Conservation (phyloP, 1,284 basidiomycete genomes). For the Leccinum ponderosum region DNA sequence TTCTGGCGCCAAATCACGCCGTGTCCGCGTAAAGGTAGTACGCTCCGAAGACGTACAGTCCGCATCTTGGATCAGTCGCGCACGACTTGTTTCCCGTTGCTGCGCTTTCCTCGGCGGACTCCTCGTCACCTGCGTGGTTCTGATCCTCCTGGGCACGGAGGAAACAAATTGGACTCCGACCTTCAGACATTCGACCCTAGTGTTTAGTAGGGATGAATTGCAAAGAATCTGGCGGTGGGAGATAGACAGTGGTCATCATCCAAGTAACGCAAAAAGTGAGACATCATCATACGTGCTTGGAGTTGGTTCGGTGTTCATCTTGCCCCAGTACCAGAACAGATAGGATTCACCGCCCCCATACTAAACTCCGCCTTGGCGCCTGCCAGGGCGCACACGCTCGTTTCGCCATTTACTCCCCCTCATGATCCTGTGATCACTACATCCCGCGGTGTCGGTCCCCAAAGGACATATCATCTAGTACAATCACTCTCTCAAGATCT, state of each 20-base stretch:
- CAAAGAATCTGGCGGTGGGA: conserved; percentile 92
- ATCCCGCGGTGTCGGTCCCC: conserved; percentile 66
- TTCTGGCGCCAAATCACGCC: conserved; percentile 39
- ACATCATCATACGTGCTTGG: conserved; percentile 12
- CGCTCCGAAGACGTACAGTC: conserved; percentile 52
- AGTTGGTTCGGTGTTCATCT: conserved; percentile 3
- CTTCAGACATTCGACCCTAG: conserved; percentile 68
- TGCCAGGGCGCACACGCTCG: conserved; percentile 38
- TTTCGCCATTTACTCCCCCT: conserved; percentile 42
- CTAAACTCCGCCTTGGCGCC: conserved; percentile 70
- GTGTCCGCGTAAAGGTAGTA: conserved; percentile 51
- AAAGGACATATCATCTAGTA: conserved; percentile 55
- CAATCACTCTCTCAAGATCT: conserved; percentile 30
- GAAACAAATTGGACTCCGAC: conserved; percentile 64
- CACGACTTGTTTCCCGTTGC: conserved; percentile 49
- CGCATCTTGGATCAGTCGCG: conserved; percentile 55
- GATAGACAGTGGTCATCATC: conserved; percentile 84
- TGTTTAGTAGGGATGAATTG: conserved; percentile 72
- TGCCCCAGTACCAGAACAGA: conserved; percentile 63
- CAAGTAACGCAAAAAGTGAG: conserved; percentile 70
- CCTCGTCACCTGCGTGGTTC: conserved; percentile 54
- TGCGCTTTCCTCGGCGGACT: conserved; percentile 48
- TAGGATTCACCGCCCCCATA: conserved; percentile 55
- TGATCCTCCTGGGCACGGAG: conserved; percentile 51
- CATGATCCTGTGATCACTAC: conserved; percentile 38